Evolutionary conservation across 768 basidiomycete genomes (phyloP), one percentile per base, ranked within the genome.

Genomic region (Lactifluus echinatus): DNA sequence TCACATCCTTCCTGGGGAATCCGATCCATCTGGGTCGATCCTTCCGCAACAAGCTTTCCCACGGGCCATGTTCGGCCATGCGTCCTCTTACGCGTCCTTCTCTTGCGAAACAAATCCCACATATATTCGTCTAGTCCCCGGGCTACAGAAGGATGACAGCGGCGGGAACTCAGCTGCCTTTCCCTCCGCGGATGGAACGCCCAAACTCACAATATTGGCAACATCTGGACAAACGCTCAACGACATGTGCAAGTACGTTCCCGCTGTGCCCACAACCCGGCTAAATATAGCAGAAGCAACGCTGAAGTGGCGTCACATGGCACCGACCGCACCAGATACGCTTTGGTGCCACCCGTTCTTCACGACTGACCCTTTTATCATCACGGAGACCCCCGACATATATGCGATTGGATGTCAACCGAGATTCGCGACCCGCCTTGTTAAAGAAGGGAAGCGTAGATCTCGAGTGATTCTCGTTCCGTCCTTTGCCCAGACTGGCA

Each of bases 291-390:
- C 90, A 10, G 79, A 84, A 65, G 76, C 85, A 40, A 94, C 93
- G 11, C 75, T 99, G 33, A 81, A 77, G 64, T 99, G 95, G 96
- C 76, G 93, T 56, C 95, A 98, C 73, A 83, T 96, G 69, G 93
- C 96, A n/a, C 96, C 96, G 3, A 98, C 96, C 8, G 95, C 95
- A 24, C 96, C 96, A 26, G 96, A 99, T 71, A 99, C 96, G 1
- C 78, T 99, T 3, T 97, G 93, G 93, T 97, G 96, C 65, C 94
- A 97, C 69, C 96, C 96, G 17, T 98, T 87, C 73, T 81, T 87
- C 49, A 76, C 81, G 28, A 73, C 75, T 17, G 96, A 99, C 67
- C 96, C 96, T 0, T 99, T 99, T 72, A 76, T 96, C 55, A 77
- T 99, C 31, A 65, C 73, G n/a, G 79, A 85, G 66, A 86, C 91